Conservation (phyloP, 2,329 filamentous ascomycete genomes). For the Cladosporium sp. region DNA sequence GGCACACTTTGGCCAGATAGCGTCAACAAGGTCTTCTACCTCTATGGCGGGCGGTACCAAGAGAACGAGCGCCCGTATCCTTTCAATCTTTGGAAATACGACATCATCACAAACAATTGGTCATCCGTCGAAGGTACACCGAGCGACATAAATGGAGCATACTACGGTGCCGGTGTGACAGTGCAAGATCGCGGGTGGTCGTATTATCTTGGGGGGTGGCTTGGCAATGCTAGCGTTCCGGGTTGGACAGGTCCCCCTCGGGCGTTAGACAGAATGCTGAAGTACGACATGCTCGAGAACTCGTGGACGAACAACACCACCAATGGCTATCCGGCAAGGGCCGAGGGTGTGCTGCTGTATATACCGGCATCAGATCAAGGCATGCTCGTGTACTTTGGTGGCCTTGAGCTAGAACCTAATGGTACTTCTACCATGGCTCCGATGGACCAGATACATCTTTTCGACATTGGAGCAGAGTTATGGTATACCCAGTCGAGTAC, state of each 20-base stretch:
- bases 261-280: conserved; percentile 48
- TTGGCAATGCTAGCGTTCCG: conserved; percentile 48
- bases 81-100: conserved; percentile 52
- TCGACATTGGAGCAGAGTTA: conserved; percentile 53
- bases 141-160: conserved; percentile 39
- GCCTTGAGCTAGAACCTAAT: conserved; percentile 46
- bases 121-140: conserved; percentile 33
- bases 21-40: conserved; percentile 57
- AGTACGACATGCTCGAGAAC: conserved; percentile 46
- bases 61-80: conserved; percentile 30
- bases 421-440: conserved; percentile 35
- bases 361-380: conserved; percentile 55
- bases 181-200: conserved; percentile 50
- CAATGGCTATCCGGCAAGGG: conserved; percentile 48
- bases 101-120: conserved; percentile 53
- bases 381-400: conserved; percentile 57
- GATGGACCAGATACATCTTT: conserved; percentile 51
- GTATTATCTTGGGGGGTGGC: conserved; percentile 59
- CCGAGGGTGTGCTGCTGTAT: conserved; percentile 56
- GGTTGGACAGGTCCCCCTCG: conserved; percentile 46
- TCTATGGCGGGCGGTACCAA: conserved; percentile 54
- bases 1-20: conserved; percentile 54
- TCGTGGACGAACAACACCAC: conserved; percentile 36
- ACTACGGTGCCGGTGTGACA: conserved; percentile 53
- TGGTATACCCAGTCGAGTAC: conserved; percentile 56